Conservation (phyloP, 768 basidiomycete genomes). For the Lactarius quietus region DNA sequence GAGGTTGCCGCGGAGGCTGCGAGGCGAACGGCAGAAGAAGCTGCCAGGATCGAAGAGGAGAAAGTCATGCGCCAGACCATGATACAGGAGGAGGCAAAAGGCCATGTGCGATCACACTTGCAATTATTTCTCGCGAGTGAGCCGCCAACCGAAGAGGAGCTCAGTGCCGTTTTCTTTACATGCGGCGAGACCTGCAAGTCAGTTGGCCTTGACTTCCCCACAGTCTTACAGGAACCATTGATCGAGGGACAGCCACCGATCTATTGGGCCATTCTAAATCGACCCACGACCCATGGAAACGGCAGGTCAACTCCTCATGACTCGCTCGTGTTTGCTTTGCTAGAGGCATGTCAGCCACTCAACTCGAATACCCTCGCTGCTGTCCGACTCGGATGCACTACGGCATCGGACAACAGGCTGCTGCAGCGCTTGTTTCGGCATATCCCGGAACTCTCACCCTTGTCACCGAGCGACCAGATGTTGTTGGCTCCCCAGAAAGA, state of each 20-base stretch:
- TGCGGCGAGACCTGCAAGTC: conserved; percentile 58
- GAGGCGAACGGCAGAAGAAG: neutral
- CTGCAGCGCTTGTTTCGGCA: conserved; percentile 55
- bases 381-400: conserved; percentile 61
- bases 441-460: conserved; percentile 47
- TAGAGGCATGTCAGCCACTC: conserved; percentile 42
- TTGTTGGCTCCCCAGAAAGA: conserved; percentile 41
- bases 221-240: conserved; percentile 57
- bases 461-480: conserved; percentile 51
- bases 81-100: neutral
- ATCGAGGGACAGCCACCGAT: conserved; percentile 64
- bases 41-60: neutral
- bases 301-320: conserved; percentile 26
- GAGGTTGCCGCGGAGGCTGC: neutral
- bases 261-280: conserved; percentile 70
- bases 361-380: conserved; percentile 37
- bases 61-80: neutral
- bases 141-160: conserved; percentile 10
- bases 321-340: conserved; percentile 46
- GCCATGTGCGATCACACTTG: neutral
- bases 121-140: neutral
- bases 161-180: conserved; percentile 45
- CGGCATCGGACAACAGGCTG: conserved; percentile 55
- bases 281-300: conserved; percentile 31
- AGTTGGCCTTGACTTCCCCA: conserved; percentile 48